Percentiles rank a stretch among this genome's conserved stretches.
Conservation (phyloP, 257 asterid genomes). For the Datura wrightii region DNA sequence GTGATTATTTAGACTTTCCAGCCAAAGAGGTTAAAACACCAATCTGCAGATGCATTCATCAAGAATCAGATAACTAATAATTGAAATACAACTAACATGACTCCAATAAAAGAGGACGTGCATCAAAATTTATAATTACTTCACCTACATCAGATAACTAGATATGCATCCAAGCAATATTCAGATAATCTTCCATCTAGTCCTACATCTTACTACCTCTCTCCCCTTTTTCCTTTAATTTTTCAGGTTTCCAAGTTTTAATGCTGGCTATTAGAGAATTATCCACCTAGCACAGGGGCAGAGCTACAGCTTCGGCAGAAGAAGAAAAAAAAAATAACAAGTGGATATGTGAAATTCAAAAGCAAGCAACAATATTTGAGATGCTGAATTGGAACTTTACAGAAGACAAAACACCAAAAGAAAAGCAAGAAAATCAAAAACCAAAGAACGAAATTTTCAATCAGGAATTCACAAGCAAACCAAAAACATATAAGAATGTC, state of each 20-base stretch:
- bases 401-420: background rate
- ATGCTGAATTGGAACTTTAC: background rate
- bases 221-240: background rate
- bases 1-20: background rate
- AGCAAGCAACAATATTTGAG: slow-evolving; percentile 11
- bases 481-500: background rate
- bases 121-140: background rate
- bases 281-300: background rate
- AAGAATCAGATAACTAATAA: slow-evolving; percentile 23
- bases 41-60: slow-evolving; percentile 25
- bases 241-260: background rate
- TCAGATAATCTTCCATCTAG: slow-evolving; percentile 1
- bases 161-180: background rate
- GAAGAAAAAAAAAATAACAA: background rate
- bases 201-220: background rate
- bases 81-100: background rate
- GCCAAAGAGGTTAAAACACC: background rate
- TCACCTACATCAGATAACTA: slow-evolving; percentile 13
- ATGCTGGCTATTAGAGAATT: background rate
- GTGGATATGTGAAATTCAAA: background rate
- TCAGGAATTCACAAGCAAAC: background rate
- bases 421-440: background rate
- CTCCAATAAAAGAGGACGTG: background rate
- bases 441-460: too few species aligned
- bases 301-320: background rate